Base-by-base conservation (phyloP, 371 early-diverging fungal species). In the Dinochytrium kinnereticum region DNA sequence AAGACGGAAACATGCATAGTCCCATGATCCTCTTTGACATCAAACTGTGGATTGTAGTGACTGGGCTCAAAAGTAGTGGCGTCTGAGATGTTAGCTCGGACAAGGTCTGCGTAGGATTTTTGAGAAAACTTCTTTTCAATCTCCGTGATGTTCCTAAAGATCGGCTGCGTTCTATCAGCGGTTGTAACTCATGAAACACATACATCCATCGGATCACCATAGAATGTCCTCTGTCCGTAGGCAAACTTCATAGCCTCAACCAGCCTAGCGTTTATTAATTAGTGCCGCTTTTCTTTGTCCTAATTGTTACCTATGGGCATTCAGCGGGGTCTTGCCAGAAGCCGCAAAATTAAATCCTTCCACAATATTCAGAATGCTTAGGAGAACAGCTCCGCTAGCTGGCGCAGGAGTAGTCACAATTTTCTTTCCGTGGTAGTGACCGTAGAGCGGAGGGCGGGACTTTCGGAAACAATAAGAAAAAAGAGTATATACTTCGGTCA, bases 1-100 rank as follows among this genome's bases (percentile, higher is more conserved):
- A 98, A 86, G 0, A 95, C 93, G 1, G 98, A 97, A 1, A 99
- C 73, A 81, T 99, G 99, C 68, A 98, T 97, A 21, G 99, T 99
- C 2, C 99, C 99, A 76, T 95, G 98, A 70, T 93, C 91, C 50
- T 92, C 94, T 21, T 87, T 78, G 40, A 87, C 82, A 34, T 92
- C 95, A 81, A 90, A 96, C 61, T 87, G 81, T 0, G 96, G 93
- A 21, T 88, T 78, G 77, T 98, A 98, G 74, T 96, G 90, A 5
- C 80, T 69, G 0, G 90, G 87, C 13, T 81, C 82, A 71, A 84
- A 90, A 0, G 92, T 91, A 13, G 73, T 69, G 1, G 75, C 73
- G 31, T 71, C 65, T 13, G 69, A 51, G 51, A 81, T 74, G 34
- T 69, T 61, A 7, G 49, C 67, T 2, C 94, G 88, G 37, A 93